A percentile compares a stretch with the other conserved stretches of the same genome.
phyloP scores from a whole-genome alignment of 1,284 basidiomycete species.

The Anthracocystis walkeri region DNA sequence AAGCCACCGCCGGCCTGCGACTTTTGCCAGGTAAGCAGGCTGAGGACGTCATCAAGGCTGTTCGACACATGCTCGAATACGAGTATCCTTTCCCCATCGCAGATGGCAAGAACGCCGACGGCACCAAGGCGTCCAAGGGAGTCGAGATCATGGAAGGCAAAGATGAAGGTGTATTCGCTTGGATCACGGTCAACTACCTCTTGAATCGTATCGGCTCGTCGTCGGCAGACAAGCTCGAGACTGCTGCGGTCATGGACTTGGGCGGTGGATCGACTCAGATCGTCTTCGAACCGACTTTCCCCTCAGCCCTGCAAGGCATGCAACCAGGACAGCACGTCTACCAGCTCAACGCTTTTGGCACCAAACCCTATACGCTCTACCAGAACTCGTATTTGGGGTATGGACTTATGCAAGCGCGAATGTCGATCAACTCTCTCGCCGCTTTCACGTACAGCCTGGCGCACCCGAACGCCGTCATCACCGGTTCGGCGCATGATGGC shows the following conservation, averaged over 20 bases:
- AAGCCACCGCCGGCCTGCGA: conserved; percentile 92
- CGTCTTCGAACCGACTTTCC: conserved; percentile 85
- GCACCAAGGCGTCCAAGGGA: conserved; percentile 42
- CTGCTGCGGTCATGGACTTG: conserved; percentile 94
- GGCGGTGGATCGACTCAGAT: conserved; percentile 98
- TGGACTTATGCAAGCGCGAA: conserved; percentile 89
- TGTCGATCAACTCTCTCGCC: conserved; percentile 87
- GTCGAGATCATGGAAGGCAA: conserved; percentile 85
- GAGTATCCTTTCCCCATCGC: conserved; percentile 79
- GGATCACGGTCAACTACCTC: conserved; percentile 95
- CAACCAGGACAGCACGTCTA: conserved; percentile 93
- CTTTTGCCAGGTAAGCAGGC: conserved; percentile 79
- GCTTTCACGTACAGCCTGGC: conserved; percentile 81
- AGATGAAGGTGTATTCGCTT: conserved; percentile 92
- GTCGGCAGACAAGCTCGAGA: conserved; percentile 47
- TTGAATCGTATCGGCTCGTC: conserved; percentile 70
- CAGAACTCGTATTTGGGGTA: conserved; percentile 78
- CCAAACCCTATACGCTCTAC: conserved; percentile 61
- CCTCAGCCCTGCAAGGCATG: conserved; percentile 72
- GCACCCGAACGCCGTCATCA: conserved; percentile 62
- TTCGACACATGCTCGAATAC: conserved; percentile 76
- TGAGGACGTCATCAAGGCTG: conserved; percentile 81
- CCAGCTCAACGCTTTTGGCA: conserved; percentile 73
- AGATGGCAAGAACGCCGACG: conserved; percentile 49
- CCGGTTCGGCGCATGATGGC: conserved; percentile 37